Percentiles rank a stretch among this genome's conserved stretches.
Conservation (phyloP, 106 monocot genomes). For the Allium cepa region DNA sequence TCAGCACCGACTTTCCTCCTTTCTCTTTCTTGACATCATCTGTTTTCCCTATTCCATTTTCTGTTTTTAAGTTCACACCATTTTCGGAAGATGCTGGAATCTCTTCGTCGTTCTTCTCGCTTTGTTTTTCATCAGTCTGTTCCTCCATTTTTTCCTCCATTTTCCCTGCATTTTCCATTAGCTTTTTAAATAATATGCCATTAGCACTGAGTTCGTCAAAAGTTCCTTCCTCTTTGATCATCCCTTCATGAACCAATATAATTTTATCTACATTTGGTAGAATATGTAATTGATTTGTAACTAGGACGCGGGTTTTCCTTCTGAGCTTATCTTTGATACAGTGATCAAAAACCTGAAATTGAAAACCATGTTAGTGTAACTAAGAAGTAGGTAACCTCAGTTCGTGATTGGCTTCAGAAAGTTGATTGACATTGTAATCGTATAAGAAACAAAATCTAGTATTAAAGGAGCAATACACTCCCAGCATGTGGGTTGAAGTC, state of each 20-base stretch:
- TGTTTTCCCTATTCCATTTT: slow-evolving; percentile 12
- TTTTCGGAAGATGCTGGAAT: slow-evolving; percentile 27
- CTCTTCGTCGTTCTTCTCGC: slow-evolving; percentile 18
- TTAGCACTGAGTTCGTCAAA: slow-evolving; percentile 75
- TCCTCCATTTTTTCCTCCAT: slow-evolving; percentile 99
- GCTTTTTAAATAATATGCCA: slow-evolving; percentile 75
- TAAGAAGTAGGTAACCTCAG: no score
- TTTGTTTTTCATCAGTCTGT: slow-evolving; percentile 42
- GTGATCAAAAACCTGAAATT: slow-evolving; percentile 84
- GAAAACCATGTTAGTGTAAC: no score
- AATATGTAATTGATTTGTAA: slow-evolving; percentile 99
- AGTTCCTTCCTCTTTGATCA: slow-evolving; percentile 92
- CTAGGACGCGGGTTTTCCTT: slow-evolving; percentile 93
- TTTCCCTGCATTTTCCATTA: slow-evolving; percentile 99
- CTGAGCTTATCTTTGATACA: slow-evolving; percentile 87
- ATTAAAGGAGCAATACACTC: no score
- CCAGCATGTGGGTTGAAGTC: no score
- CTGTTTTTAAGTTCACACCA: slow-evolving; percentile 20
- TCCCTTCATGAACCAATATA: slow-evolving; percentile 88
- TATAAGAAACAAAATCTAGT: no score
- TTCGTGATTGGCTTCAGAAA: no score
- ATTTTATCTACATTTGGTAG: slow-evolving; percentile 90
- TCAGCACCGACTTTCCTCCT: slow-evolving; percentile 71
- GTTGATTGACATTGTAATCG: no score
- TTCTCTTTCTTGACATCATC: slow-evolving; percentile 38